phyloP scores from a whole-genome alignment of 2,329 filamentous ascomycete species.

The Curvularia sp. region DNA sequence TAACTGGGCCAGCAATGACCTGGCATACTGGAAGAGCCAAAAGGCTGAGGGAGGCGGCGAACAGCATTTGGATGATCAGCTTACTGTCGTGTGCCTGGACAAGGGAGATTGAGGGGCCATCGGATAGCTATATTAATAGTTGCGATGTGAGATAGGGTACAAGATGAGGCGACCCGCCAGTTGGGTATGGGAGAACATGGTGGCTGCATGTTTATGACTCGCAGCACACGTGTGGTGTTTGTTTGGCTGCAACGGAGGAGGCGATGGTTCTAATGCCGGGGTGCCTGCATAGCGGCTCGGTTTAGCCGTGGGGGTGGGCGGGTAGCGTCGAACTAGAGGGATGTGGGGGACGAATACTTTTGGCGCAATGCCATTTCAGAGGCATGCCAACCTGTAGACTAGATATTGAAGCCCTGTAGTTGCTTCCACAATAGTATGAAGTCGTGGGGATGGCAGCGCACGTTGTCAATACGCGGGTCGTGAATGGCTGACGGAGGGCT shows the following conservation, averaged over 20 bases:
- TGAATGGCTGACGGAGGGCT: constrained; percentile 27
- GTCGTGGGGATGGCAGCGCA: constrained; percentile 15
- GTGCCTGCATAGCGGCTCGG: constrained; percentile 8
- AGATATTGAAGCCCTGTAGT: neutral
- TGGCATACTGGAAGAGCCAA: constrained; percentile 27
- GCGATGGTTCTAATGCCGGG: constrained; percentile 6
- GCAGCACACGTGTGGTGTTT: constrained; percentile 9
- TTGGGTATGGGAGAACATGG: constrained; percentile 14
- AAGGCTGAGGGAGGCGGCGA: constrained; percentile 23
- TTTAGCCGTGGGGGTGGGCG: constrained; percentile 1
- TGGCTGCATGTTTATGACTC: neutral
- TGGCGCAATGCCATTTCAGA: constrained; percentile 9
- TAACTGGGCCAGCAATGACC: constrained; percentile 29
- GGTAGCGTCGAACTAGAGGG: constrained; percentile 14
- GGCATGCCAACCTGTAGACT: neutral
- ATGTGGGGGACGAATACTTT: constrained; percentile 23
- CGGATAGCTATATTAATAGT: constrained; percentile 21
- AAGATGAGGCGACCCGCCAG: constrained; percentile 18
- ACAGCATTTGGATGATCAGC: constrained; percentile 28
- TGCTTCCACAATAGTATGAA: constrained; percentile 15
- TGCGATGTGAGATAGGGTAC: constrained; percentile 6
- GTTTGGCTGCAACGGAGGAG: constrained; percentile 24
- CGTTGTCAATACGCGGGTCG: constrained; percentile 19
- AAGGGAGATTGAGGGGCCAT: constrained; percentile 1
- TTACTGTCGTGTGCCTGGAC: constrained; percentile 25